Percentiles rank a stretch among this genome's conserved stretches.
Evolutionary conservation across 2,329 filamentous ascomycete genomes (phyloP).

Genomic region (Trichoderma sp.): DNA sequence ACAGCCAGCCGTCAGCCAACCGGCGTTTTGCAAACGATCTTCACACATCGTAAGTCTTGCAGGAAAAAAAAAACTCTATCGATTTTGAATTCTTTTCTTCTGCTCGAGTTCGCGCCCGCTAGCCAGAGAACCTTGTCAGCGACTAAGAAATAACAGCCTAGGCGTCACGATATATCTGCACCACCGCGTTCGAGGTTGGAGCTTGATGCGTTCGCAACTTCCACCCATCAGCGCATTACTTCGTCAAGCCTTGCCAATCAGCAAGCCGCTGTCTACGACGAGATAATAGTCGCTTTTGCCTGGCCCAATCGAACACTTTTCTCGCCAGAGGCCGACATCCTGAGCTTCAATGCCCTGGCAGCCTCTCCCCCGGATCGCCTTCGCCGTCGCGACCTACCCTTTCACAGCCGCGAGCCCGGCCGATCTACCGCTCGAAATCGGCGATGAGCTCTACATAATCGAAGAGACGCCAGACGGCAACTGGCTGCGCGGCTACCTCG

Average conservation of each 20-base stretch:
- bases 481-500: conserved; percentile 94
- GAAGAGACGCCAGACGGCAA: conserved; percentile 89
- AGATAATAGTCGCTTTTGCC: neutral
- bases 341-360: conserved; percentile 81
- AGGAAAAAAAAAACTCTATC: neutral
- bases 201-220: conserved; percentile 35
- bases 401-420: conserved; percentile 84
- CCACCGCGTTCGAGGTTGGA: conserved; percentile 24
- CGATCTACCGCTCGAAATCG: conserved; percentile 94
- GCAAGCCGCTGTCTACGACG: conserved; percentile 15
- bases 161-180: conserved; percentile 26
- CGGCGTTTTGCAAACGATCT: conserved; percentile 19
- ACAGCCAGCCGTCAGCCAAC: conserved; percentile 11
- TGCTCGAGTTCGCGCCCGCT: neutral
- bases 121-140: neutral
- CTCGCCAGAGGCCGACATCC: conserved; percentile 16
- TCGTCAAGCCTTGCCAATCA: conserved; percentile 24
- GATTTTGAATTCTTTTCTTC: neutral
- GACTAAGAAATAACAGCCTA: neutral
- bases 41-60: conserved; percentile 3
- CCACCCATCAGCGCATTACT: conserved; percentile 15
- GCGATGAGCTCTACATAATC: conserved; percentile 98
- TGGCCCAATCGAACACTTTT: conserved; percentile 20
- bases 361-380: conserved; percentile 94
- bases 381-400: conserved; percentile 93